A percentile compares a stretch with the other conserved stretches of the same genome.
Conservation (phyloP, 441 rosid genomes). For the Populus hybrid region DNA sequence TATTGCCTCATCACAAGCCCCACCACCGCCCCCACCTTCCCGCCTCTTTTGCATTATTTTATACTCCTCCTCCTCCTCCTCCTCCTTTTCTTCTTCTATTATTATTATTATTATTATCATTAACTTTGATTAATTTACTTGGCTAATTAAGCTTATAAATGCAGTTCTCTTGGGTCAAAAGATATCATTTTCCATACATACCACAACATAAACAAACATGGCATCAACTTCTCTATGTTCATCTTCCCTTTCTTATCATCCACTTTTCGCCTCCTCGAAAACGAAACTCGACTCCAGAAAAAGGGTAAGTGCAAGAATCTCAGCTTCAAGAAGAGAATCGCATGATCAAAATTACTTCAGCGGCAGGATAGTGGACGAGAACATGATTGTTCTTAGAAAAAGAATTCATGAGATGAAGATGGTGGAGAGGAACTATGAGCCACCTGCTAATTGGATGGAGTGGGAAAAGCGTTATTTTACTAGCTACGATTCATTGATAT, state of each 20-base stretch:
- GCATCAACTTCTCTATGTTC: slow-evolving; percentile 15
- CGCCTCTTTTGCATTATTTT: neutral
- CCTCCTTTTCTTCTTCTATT: too few relatives aligned
- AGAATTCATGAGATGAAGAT: slow-evolving; percentile 69
- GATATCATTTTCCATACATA: neutral
- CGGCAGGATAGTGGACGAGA: slow-evolving; percentile 51
- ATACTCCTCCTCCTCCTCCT: neutral
- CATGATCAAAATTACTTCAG: slow-evolving; percentile 25
- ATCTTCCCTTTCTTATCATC: neutral
- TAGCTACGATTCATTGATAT: slow-evolving; percentile 47
- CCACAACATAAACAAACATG: slow-evolving; percentile 13
- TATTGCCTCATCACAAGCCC: neutral
- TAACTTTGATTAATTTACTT: neutral
- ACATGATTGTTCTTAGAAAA: slow-evolving; percentile 66
- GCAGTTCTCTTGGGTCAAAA: neutral
- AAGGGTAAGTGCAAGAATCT: slow-evolving; percentile 11
- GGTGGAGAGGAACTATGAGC: slow-evolving; percentile 63
- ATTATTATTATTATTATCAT: too few relatives aligned
- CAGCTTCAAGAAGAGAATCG: slow-evolving; percentile 19
- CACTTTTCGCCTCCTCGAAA: slow-evolving; percentile 16
- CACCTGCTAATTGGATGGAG: slow-evolving; percentile 66
- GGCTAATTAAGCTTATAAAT: neutral
- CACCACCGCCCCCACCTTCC: neutral
- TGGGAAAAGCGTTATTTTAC: slow-evolving; percentile 68
- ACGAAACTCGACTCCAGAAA: neutral